phyloP scores from a whole-genome alignment of 495 filamentous ascomycete species.

The Xanthoparmelia taractica region DNA sequence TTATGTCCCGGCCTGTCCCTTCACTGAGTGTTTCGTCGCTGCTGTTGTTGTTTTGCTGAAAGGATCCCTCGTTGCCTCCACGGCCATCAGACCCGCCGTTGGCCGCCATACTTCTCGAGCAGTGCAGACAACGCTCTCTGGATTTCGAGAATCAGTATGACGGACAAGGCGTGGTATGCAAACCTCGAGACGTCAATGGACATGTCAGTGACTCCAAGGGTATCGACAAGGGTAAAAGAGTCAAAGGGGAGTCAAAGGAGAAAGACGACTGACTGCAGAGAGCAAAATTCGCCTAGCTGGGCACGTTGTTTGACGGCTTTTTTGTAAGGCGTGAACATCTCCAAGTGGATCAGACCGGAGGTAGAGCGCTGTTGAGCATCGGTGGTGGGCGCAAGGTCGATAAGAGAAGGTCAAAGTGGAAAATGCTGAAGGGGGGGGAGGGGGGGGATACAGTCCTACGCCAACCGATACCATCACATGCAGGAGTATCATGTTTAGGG shows the following conservation, averaged over 20 bases:
- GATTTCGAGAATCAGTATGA: not conserved
- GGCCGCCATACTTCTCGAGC: conserved; percentile 3
- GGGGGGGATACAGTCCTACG: not conserved
- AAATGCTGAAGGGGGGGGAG: not conserved
- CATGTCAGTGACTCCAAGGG: not conserved
- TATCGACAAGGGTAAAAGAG: not conserved
- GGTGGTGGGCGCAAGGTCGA: not conserved
- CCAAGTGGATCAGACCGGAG: not conserved
- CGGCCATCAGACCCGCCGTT: conserved; percentile 5
- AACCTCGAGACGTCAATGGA: not conserved
- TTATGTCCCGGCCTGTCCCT: not conserved
- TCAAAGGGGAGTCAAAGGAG: not conserved
- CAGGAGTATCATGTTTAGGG: not conserved
- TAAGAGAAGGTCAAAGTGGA: not conserved
- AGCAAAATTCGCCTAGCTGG: not conserved
- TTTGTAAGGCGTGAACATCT: conserved; percentile 1
- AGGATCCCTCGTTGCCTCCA: not conserved
- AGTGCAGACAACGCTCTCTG: conserved; percentile 6
- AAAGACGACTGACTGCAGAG: not conserved
- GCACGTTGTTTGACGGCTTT: not conserved
- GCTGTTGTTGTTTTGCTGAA: not conserved
- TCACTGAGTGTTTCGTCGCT: not conserved
- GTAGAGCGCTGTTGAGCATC: not conserved
- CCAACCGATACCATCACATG: not conserved
- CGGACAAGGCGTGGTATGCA: not conserved